A percentile compares a stretch with the other conserved stretches of the same genome.
These are phyloP conservation scores for Talaromyces marneffei DNA, from an alignment of 2,329 filamentous ascomycete species.

Conservation along the genomic window DNA sequence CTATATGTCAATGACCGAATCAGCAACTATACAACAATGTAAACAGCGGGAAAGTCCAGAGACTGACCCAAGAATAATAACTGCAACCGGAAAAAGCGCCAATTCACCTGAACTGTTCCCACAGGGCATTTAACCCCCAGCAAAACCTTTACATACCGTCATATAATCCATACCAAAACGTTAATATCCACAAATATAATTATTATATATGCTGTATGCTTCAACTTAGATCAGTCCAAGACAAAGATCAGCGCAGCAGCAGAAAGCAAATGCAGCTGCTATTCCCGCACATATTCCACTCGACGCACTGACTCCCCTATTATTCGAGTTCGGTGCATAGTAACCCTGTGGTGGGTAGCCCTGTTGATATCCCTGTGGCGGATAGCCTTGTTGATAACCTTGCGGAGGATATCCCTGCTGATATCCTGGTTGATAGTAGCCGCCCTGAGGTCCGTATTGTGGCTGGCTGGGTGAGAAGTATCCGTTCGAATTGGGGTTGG, in stretches of 20 bases:
- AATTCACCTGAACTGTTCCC: neutral
- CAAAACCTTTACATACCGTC: neutral
- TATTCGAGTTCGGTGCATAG: constrained; percentile 13
- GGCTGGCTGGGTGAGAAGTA: constrained; percentile 36
- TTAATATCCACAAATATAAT: neutral
- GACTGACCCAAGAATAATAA: neutral
- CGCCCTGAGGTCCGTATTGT: constrained; percentile 27
- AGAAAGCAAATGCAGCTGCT: constrained; percentile 44
- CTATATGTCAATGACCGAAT: neutral
- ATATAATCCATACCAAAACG: neutral
- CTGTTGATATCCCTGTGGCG: constrained; percentile 16
- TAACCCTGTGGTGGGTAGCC: constrained; percentile 22
- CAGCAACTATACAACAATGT: neutral
- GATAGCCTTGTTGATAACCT: constrained; percentile 8
- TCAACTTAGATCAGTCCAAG: neutral
- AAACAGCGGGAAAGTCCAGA: neutral
- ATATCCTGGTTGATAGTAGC: constrained; percentile 31
- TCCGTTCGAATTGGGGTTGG: constrained; percentile 23
- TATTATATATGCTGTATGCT: neutral
- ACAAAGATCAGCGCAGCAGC: constrained; percentile 40
- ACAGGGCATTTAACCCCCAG: neutral
- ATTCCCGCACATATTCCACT: constrained; percentile 44
- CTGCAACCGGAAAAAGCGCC: neutral
- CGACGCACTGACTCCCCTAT: constrained; percentile 15
- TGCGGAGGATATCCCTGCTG: constrained; percentile 26